phyloP scores from a whole-genome alignment of 345 rosid genomes.

The Eucalyptus sp. region DNA sequence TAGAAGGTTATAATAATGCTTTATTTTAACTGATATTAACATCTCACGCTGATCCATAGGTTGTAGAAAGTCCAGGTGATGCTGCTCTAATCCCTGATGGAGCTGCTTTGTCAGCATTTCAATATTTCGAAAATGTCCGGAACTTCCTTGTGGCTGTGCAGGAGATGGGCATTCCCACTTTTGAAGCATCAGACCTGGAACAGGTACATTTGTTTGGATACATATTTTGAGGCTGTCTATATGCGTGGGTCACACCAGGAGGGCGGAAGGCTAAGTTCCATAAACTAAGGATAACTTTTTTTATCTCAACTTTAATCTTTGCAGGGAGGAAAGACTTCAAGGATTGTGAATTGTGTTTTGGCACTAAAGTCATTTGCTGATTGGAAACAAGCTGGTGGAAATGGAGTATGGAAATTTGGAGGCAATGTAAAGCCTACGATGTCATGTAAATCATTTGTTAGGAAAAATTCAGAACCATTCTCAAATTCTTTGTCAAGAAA shows the following conservation, averaged over 20 bases:
- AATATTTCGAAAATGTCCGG: constrained; percentile 84
- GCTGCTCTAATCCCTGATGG: constrained; percentile 66
- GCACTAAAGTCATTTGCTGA: constrained; percentile 73
- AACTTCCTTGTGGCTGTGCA: constrained; percentile 70
- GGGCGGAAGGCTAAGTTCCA: neutral
- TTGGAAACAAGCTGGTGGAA: constrained; percentile 74
- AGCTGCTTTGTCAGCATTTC: constrained; percentile 80
- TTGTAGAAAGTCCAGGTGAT: constrained; percentile 77
- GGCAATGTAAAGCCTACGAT: constrained; percentile 30
- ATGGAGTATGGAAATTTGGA: constrained; percentile 58
- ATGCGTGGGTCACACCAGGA: neutral
- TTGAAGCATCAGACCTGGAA: constrained; percentile 88
- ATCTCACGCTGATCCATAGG: constrained; percentile 13
- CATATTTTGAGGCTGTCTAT: neutral
- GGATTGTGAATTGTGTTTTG: constrained; percentile 69
- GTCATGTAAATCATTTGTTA: constrained; percentile 38
- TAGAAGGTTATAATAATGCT: neutral
- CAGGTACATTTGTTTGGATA: constrained; percentile 29
- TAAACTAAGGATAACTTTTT: neutral
- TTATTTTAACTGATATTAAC: neutral
- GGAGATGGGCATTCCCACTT: constrained; percentile 75
- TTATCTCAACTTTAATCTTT: neutral
- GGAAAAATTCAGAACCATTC: constrained; percentile 63
- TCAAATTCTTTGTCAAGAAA: constrained; percentile 43
- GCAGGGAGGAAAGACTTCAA: constrained; percentile 32